Base-by-base conservation (phyloP, 192 early-diverging fungal species). In the Rhizophlyctis rosea region DNA sequence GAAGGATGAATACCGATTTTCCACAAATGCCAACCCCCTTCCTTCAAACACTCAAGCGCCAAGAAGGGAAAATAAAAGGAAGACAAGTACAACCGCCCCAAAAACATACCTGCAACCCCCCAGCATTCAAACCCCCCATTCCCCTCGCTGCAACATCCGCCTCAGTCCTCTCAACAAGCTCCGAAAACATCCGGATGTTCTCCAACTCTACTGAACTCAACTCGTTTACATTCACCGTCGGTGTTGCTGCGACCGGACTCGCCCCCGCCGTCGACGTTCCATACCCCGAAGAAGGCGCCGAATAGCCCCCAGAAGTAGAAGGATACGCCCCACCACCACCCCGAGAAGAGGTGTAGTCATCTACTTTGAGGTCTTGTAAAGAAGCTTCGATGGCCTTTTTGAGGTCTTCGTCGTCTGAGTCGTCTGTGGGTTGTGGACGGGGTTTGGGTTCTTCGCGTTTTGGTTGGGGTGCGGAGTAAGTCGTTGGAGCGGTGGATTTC, bases 311-410 rank as follows among this genome's bases (percentile, higher is more conserved):
- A 7, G 39, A 44, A 7, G 9, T 18, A 18, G 39, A 13, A 7
- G 39, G 9, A 18, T 44, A 44, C 39, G 7, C 39, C 39, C 9
- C 39, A 7, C 39, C 18, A 7, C 39, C 39, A 7, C 9, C 18
- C 18, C 39, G 9, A 7, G 39, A 44, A 44, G 39, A 44, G 7
- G 39, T 44, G 39, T 44, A 44, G 18, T 44, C 39, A 18, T 7
- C 7, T 18, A 67, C 30, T 52, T 83, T 80, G 28, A 79, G 67
- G 50, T 93, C 91, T 57, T 92, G 86, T 24, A 99, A 71, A 0
- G 94, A 96, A 11, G 91, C 78, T 56, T 90, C 92, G 66, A 99
- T 99, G 0, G 96, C 96, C 25, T 83, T 87, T 69, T 87, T 91
- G 47, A 99, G 64, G 65, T 99, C 95, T 25, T 86, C 93, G 57